Evolutionary conservation across 345 rosid species (phyloP).

Genomic region (Eucalyptus pumila): DNA sequence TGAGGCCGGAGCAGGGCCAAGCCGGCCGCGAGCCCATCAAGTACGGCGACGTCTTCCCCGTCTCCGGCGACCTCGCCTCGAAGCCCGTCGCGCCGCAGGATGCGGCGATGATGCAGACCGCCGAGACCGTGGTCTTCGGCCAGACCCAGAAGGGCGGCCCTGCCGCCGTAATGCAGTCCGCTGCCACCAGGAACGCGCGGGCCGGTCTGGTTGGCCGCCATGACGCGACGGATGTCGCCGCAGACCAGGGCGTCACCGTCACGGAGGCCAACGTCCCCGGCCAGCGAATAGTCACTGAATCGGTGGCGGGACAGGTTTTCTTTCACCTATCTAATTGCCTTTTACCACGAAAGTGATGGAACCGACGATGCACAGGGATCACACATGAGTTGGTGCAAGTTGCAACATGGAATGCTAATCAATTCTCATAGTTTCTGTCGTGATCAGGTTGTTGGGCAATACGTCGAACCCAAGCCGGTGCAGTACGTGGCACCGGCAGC

Average conservation of each 20-base stretch:
- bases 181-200: conserved; percentile 40
- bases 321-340: not conserved
- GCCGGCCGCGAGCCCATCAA: conserved; percentile 20
- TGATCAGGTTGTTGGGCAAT: conserved; percentile 37
- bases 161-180: conserved; percentile 55
- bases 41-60: conserved; percentile 50
- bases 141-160: conserved; percentile 48
- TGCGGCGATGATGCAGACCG: conserved; percentile 66
- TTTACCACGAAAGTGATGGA: not conserved
- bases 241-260: conserved; percentile 36
- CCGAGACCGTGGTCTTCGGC: conserved; percentile 53
- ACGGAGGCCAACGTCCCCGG: conserved; percentile 41
- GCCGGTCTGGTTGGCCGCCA: conserved; percentile 37
- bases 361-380: not conserved
- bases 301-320: conserved; percentile 49
- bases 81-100: conserved; percentile 49
- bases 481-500: not conserved
- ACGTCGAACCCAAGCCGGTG: conserved; percentile 27
- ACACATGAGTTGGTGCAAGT: not conserved
- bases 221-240: conserved; percentile 20
- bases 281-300: conserved; percentile 41
- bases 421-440: not conserved
- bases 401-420: not conserved
- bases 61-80: conserved; percentile 37
- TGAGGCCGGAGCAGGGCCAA: conserved; percentile 6